Evolutionary conservation across 164 flowering plant species (phyloP).

Genomic region (Macadamia tetraphylla): DNA sequence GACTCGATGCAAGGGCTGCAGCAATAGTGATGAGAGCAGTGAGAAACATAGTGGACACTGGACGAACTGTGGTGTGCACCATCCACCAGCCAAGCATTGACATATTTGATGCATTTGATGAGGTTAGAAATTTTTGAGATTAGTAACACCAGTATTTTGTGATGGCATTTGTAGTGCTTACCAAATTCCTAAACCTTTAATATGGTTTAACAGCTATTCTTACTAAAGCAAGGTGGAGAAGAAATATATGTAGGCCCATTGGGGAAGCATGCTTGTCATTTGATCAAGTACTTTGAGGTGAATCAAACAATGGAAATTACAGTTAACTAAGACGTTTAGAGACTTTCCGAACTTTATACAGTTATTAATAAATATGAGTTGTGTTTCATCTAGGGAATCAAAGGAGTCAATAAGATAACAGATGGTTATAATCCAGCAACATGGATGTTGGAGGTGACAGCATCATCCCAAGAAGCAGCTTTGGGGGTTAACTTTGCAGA

Average conservation of each 20-base stretch:
- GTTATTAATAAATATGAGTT: background rate
- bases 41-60: too few relatives aligned
- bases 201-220: slow-evolving; percentile 34
- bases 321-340: background rate
- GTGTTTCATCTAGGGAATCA: slow-evolving; percentile 14
- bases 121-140: background rate
- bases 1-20: too few relatives aligned
- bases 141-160: background rate
- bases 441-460: slow-evolving; percentile 41
- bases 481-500: slow-evolving; percentile 29
- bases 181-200: background rate
- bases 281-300: slow-evolving; percentile 62
- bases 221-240: slow-evolving; percentile 58
- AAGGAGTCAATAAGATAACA: slow-evolving; percentile 29
- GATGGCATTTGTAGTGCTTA: background rate
- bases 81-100: too few relatives aligned
- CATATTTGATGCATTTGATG: background rate
- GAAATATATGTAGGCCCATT: slow-evolving; percentile 55
- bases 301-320: background rate
- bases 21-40: too few relatives aligned
- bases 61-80: too few relatives aligned
- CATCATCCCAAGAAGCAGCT: slow-evolving; percentile 28
- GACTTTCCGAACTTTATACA: background rate
- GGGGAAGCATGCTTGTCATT: slow-evolving; percentile 36
- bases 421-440: slow-evolving; percentile 44